Percentiles rank a stretch among this genome's conserved stretches.
Evolutionary conservation across 2,329 filamentous ascomycete genomes (phyloP).

Genomic region (Fusarium sp.): DNA sequence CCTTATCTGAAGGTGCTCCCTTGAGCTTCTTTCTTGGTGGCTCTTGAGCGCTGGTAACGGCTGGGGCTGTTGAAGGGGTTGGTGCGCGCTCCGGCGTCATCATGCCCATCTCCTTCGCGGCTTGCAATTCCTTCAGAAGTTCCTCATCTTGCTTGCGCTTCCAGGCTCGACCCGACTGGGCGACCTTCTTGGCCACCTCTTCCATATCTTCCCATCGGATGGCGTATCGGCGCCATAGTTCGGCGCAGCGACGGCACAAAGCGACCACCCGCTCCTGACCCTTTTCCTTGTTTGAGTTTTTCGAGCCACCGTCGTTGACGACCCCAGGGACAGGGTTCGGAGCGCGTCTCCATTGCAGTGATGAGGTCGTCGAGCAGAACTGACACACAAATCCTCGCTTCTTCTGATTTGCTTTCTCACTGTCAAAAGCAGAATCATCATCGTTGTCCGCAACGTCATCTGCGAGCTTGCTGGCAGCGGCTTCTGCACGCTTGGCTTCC

Average conservation of each 20-base stretch:
- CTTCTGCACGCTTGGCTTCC: slow-evolving; percentile 79
- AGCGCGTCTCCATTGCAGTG: slow-evolving; percentile 91
- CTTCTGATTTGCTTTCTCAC: slow-evolving; percentile 80
- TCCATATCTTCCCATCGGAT: slow-evolving; percentile 96
- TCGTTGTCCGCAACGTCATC: slow-evolving; percentile 93
- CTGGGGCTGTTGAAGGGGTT: slow-evolving; percentile 45
- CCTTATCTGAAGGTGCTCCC: slow-evolving; percentile 61
- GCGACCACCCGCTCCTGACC: slow-evolving; percentile 79
- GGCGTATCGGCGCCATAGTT: slow-evolving; percentile 94
- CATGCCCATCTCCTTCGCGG: slow-evolving; percentile 69
- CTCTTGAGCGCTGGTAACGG: slow-evolving; percentile 54
- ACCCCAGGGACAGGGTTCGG: slow-evolving; percentile 80
- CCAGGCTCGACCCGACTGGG: slow-evolving; percentile 81
- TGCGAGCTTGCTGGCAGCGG: slow-evolving; percentile 78
- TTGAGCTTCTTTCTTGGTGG: slow-evolving; percentile 76
- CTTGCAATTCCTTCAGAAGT: slow-evolving; percentile 77
- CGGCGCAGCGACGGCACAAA: slow-evolving; percentile 88
- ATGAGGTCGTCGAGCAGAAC: slow-evolving; percentile 84
- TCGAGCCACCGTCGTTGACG: slow-evolving; percentile 70
- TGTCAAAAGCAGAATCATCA: slow-evolving; percentile 96
- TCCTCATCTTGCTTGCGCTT: slow-evolving; percentile 94
- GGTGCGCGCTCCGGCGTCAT: slow-evolving; percentile 57
- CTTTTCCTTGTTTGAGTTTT: slow-evolving; percentile 78
- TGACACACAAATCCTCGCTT: slow-evolving; percentile 93
- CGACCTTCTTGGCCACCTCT: slow-evolving; percentile 88